These are phyloP conservation scores for Diaporthe velutina DNA, from an alignment of 2,329 filamentous ascomycete species.

Conservation along the genomic window DNA sequence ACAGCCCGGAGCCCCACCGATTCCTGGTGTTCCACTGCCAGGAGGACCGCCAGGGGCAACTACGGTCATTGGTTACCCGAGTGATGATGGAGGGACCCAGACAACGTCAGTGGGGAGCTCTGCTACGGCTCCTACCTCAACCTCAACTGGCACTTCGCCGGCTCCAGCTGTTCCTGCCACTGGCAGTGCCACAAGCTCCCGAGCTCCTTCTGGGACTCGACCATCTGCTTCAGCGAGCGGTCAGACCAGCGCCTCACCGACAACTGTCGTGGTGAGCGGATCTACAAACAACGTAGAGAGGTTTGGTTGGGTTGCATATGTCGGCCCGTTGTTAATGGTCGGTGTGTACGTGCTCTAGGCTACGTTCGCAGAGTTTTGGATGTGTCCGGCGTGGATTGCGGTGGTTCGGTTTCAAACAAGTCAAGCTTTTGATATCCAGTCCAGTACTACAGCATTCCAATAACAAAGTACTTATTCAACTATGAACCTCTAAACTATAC, in stretches of 20 bases:
- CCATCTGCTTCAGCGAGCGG: neutral
- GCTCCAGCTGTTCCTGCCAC: neutral
- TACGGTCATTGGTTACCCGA: slow-evolving; percentile 20
- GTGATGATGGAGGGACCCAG: neutral
- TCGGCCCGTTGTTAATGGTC: neutral
- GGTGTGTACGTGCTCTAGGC: neutral
- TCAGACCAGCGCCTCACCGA: neutral
- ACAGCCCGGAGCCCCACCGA: neutral
- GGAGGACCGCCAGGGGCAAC: neutral
- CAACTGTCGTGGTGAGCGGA: neutral
- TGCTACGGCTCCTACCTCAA: neutral
- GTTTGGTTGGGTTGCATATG: too few species aligned
- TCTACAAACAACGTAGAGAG: neutral
- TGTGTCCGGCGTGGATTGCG: neutral
- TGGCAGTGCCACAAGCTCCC: too few species aligned
- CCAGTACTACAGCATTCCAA: neutral
- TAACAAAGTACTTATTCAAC: neutral
- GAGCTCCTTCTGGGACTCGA: neutral
- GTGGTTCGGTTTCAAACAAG: neutral
- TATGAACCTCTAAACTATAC: neutral
- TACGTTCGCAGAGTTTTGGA: neutral
- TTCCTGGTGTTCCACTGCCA: slow-evolving; percentile 14
- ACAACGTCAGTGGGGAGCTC: neutral
- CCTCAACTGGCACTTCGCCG: neutral
- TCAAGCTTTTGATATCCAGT: too few species aligned